A percentile compares a stretch with the other conserved stretches of the same genome.
Conservation (phyloP, 352 stramenopile genomes). For the Phytophthora fragariae region DNA sequence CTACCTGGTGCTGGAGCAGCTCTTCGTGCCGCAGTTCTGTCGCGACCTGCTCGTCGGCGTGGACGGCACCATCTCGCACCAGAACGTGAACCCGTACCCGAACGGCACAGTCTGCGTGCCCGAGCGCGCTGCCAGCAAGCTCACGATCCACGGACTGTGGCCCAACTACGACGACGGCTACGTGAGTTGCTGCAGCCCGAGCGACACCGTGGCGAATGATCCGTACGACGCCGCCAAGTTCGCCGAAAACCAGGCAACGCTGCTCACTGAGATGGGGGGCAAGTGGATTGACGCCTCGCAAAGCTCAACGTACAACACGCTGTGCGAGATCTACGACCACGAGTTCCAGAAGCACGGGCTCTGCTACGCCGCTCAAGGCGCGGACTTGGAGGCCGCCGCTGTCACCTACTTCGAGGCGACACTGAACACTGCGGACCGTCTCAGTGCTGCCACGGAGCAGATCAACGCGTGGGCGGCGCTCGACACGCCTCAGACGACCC, state of each 20-base stretch:
- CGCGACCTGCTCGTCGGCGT: slow-evolving; percentile 73
- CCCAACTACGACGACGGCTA: slow-evolving; percentile 83
- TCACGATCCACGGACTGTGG: slow-evolving; percentile 84
- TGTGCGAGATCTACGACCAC: slow-evolving; percentile 88
- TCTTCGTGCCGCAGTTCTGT: slow-evolving; percentile 85
- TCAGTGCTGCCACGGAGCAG: slow-evolving; percentile 51
- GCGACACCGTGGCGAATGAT: slow-evolving; percentile 58
- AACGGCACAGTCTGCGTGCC: slow-evolving; percentile 57
- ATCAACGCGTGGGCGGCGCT: slow-evolving; percentile 64
- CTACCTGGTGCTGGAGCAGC: slow-evolving; percentile 81
- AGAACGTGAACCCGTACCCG: slow-evolving; percentile 78
- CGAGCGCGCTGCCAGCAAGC: slow-evolving; percentile 52
- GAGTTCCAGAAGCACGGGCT: slow-evolving; percentile 88
- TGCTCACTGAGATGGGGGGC: slow-evolving; percentile 63
- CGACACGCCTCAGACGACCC: slow-evolving; percentile 39
- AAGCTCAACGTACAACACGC: slow-evolving; percentile 55
- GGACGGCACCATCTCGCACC: slow-evolving; percentile 82
- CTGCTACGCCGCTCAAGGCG: slow-evolving; percentile 68
- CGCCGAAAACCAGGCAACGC: slow-evolving; percentile 45
- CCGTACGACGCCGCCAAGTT: slow-evolving; percentile 65
- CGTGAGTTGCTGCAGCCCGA: slow-evolving; percentile 76
- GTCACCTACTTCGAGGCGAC: slow-evolving; percentile 74
- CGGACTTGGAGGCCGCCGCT: slow-evolving; percentile 57
- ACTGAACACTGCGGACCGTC: slow-evolving; percentile 54
- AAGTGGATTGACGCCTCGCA: slow-evolving; percentile 78